phyloP scores from a whole-genome alignment of 192 early-diverging fungal species.

The Coemansia sp. region DNA sequence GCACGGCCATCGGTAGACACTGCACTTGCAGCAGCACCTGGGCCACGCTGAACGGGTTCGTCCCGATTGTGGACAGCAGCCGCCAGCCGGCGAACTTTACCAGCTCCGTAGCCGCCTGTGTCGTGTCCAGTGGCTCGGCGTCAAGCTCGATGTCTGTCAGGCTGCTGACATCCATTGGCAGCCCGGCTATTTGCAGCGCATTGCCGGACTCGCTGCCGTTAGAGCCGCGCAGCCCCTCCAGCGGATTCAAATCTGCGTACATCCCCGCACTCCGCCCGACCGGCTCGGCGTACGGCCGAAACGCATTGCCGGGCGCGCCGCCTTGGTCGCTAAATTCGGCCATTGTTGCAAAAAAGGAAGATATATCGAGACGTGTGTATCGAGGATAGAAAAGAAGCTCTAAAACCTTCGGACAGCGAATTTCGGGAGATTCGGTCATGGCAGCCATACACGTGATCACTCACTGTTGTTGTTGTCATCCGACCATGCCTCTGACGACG shows the following conservation, averaged over 20 bases:
- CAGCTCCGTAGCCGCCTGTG: conserved; percentile 56
- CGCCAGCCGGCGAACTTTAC: conserved; percentile 60
- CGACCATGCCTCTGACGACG: background rate
- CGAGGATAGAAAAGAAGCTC: background rate
- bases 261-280: conserved; percentile 12
- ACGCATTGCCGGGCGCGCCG: conserved; percentile 20
- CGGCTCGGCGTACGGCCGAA: conserved; percentile 41
- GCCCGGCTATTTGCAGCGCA: conserved; percentile 8
- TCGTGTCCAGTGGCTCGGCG: conserved; percentile 17
- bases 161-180: conserved; percentile 11
- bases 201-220: background rate
- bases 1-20: conserved; percentile 54
- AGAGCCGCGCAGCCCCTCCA: conserved; percentile 20
- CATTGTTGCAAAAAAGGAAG: background rate
- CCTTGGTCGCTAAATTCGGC: background rate
- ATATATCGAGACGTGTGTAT: background rate
- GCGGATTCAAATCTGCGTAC: conserved; percentile 38
- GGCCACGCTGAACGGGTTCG: conserved; percentile 61
- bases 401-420: too few relatives aligned
- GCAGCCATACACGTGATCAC: too few relatives aligned
- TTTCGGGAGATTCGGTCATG: too few relatives aligned
- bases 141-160: conserved; percentile 21
- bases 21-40: conserved; percentile 76
- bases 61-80: conserved; percentile 56
- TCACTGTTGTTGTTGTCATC: too few relatives aligned